These are phyloP conservation scores for Vitis amurensis DNA, from an alignment of 164 flowering plant genomes.

Conservation along the genomic window DNA sequence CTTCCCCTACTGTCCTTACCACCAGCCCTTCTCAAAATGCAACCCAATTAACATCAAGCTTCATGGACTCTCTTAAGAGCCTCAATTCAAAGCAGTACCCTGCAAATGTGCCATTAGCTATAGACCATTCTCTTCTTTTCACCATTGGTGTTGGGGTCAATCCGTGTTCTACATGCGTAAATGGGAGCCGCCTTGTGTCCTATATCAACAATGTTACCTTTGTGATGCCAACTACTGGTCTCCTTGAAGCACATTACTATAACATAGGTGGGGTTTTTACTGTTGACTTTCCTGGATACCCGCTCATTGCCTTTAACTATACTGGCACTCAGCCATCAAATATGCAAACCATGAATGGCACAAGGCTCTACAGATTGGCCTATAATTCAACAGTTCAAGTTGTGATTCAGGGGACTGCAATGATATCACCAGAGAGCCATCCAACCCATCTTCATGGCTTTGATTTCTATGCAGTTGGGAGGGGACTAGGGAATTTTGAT, in stretches of 20 bases:
- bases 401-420: conserved; percentile 41
- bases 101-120: conserved; percentile 30
- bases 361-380: conserved; percentile 32
- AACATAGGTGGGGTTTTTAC: conserved; percentile 42
- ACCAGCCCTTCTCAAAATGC: conserved; percentile 31
- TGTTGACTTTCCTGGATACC: conserved; percentile 45
- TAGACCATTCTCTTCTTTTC: conserved; percentile 40
- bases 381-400: conserved; percentile 44
- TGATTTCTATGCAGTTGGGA: conserved; percentile 43
- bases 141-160: conserved; percentile 40
- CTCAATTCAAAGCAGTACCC: conserved; percentile 43
- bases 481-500: conserved; percentile 45
- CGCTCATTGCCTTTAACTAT: conserved; percentile 30
- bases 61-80: conserved; percentile 31
- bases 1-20: conserved; percentile 17
- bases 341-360: conserved; percentile 36
- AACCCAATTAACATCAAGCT: conserved; percentile 20
- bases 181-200: conserved; percentile 32
- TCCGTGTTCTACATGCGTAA: conserved; percentile 38
- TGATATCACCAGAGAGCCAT: conserved; percentile 49
- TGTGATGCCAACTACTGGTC: conserved; percentile 37
- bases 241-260: conserved; percentile 48
- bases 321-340: conserved; percentile 28
- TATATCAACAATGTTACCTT: conserved; percentile 41
- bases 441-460: conserved; percentile 51